Conservation (phyloP, 2,329 filamentous ascomycete genomes). For the Aspergillus ustus region DNA sequence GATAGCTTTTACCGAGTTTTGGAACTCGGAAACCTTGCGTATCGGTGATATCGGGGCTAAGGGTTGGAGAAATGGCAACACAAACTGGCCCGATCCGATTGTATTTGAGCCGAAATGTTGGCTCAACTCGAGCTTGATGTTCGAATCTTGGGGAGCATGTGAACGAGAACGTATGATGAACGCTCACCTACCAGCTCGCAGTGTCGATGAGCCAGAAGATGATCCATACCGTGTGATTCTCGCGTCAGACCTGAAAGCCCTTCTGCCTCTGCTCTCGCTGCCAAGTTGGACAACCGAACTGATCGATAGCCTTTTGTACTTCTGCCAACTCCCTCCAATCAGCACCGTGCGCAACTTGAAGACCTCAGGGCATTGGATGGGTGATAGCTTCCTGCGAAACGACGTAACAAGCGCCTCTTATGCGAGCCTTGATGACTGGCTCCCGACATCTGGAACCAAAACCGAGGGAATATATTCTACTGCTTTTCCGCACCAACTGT, state of each 20-base stretch:
- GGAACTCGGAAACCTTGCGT: constrained; percentile 81
- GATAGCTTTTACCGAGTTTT: constrained; percentile 71
- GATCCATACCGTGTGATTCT: constrained; percentile 85
- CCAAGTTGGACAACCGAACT: constrained; percentile 52
- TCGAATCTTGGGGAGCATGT: constrained; percentile 52
- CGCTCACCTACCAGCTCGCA: constrained; percentile 69
- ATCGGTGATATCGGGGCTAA: constrained; percentile 74
- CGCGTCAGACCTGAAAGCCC: constrained; percentile 72
- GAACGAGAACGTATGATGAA: constrained; percentile 59
- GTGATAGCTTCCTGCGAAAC: constrained; percentile 60
- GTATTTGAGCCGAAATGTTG: constrained; percentile 27
- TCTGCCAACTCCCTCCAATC: constrained; percentile 66
- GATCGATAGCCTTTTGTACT: constrained; percentile 72
- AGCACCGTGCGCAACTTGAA: constrained; percentile 28
- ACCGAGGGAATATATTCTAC: constrained; percentile 26
- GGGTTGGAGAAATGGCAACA: constrained; percentile 64
- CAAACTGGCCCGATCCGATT: constrained; percentile 40
- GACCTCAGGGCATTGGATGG: constrained; percentile 45
- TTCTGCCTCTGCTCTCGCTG: constrained; percentile 53
- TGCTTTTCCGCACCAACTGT: constrained; percentile 43
- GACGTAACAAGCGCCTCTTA: constrained; percentile 40
- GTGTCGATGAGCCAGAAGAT: constrained; percentile 73
- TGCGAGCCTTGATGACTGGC: constrained; percentile 32
- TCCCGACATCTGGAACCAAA: constrained; percentile 19
- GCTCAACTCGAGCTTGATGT: constrained; percentile 35